phyloP scores from a whole-genome alignment of 345 rosid genomes.

The Corchorus olitorius region DNA sequence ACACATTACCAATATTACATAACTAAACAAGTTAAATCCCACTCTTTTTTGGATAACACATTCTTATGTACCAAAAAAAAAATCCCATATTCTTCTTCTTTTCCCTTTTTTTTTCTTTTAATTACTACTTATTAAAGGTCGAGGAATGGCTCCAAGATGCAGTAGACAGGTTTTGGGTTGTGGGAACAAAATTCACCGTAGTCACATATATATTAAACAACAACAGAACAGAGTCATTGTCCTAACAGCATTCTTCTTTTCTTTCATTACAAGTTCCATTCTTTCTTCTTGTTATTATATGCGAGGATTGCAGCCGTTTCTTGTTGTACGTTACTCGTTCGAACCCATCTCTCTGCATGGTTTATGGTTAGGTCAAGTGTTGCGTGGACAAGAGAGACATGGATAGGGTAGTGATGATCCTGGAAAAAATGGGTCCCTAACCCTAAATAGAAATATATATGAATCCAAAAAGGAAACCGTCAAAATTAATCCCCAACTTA shows the following conservation, averaged over 20 bases:
- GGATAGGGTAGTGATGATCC: conserved; percentile 12
- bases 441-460: conserved; percentile 25
- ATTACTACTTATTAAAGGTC: not conserved
- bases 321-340: conserved; percentile 18
- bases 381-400: conserved; percentile 19
- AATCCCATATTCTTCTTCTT: too few species aligned
- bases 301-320: conserved; percentile 13
- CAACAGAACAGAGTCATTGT: not conserved
- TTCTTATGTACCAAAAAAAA: too few species aligned
- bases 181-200: not conserved
- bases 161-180: not conserved
- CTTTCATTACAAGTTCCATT: not conserved
- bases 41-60: too few species aligned
- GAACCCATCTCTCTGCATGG: conserved; percentile 14
- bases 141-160: not conserved
- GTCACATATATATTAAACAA: not conserved
- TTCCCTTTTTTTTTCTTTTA: not conserved
- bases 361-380: conserved; percentile 11
- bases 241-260: not conserved
- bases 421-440: conserved; percentile 19
- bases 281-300: conserved; percentile 23
- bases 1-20: too few species aligned
- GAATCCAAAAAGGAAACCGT: conserved; percentile 28
- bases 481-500: conserved; percentile 11
- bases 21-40: too few species aligned